Conservation (phyloP, 306 rosid species). For the Quercus berberidifolia region DNA sequence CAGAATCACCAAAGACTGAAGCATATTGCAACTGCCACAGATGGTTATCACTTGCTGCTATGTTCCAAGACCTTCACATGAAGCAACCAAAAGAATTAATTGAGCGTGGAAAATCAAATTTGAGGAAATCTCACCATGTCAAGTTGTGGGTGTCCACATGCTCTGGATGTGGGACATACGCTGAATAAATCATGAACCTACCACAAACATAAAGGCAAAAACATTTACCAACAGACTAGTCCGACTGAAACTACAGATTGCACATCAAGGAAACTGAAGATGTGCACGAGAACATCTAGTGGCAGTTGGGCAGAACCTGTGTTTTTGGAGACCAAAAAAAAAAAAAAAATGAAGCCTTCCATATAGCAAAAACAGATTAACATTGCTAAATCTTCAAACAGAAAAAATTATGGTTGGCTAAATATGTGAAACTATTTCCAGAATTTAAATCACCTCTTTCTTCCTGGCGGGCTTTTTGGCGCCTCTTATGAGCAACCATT, state of each 20-base stretch:
- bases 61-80: slow-evolving; percentile 73
- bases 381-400: not conserved
- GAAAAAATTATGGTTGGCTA: not conserved
- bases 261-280: slow-evolving; percentile 69
- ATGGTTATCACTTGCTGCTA: slow-evolving; percentile 67
- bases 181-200: slow-evolving; percentile 1
- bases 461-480: slow-evolving; percentile 49
- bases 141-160: not conserved
- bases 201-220: slow-evolving; percentile 11
- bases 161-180: slow-evolving; percentile 4
- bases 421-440: slow-evolving; percentile 12
- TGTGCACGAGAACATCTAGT: slow-evolving; percentile 62
- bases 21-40: slow-evolving; percentile 65
- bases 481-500: slow-evolving; percentile 75
- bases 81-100: slow-evolving; percentile 23
- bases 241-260: slow-evolving; percentile 57
- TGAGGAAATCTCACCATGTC: slow-evolving; percentile 1
- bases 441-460: slow-evolving; percentile 42
- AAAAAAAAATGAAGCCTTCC: not conserved
- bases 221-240: slow-evolving; percentile 61
- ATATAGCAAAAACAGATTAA: not conserved
- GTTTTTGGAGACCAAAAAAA: not conserved
- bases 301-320: slow-evolving; percentile 61
- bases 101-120: not conserved
- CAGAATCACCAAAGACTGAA: slow-evolving; percentile 36